Percentiles rank a stretch among this genome's conserved stretches.
These are phyloP conservation scores for Colletotrichum cuscutae DNA, from an alignment of 2,329 filamentous ascomycete genomes.

Conservation along the genomic window DNA sequence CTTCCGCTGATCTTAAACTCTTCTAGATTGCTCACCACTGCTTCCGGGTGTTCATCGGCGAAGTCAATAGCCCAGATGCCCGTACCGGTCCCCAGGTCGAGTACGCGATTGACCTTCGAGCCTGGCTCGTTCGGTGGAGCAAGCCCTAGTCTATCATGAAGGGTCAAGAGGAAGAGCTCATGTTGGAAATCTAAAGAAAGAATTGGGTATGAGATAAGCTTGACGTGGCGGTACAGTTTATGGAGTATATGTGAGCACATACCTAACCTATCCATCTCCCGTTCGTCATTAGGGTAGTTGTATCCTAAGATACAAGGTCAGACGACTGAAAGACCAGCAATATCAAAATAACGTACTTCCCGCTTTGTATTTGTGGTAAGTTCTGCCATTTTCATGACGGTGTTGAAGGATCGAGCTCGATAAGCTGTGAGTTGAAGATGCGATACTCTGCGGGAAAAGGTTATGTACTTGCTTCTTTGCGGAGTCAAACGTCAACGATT, in stretches of 20 bases:
- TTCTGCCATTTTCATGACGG: conserved; percentile 31
- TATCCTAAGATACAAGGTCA: background rate
- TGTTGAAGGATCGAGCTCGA: no score
- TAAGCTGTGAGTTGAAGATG: no score
- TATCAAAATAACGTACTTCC: background rate
- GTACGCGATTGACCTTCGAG: conserved; percentile 40
- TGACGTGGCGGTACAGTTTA: no score
- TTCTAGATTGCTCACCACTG: conserved; percentile 37
- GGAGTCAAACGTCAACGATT: fast-evolving
- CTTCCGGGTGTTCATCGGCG: conserved; percentile 46
- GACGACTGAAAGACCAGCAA: fast-evolving
- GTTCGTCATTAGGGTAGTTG: conserved; percentile 28
- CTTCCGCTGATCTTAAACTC: no score
- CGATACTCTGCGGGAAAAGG: no score
- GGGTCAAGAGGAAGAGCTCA: conserved; percentile 45
- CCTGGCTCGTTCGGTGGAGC: conserved; percentile 39
- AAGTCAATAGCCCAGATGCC: conserved; percentile 58
- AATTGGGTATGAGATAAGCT: no score
- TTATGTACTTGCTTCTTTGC: no score
- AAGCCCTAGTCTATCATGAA: conserved; percentile 42
- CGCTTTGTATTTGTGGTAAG: conserved; percentile 45
- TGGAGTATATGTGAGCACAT: no score
- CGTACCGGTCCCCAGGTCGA: conserved; percentile 61
- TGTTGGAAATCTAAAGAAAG: conserved; percentile 52
- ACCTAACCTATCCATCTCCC: conserved; percentile 26